A percentile compares a stretch with the other conserved stretches of the same genome.
Conservation (phyloP, 2,329 filamentous ascomycete species). For the Emmonsiellopsis sp. region DNA sequence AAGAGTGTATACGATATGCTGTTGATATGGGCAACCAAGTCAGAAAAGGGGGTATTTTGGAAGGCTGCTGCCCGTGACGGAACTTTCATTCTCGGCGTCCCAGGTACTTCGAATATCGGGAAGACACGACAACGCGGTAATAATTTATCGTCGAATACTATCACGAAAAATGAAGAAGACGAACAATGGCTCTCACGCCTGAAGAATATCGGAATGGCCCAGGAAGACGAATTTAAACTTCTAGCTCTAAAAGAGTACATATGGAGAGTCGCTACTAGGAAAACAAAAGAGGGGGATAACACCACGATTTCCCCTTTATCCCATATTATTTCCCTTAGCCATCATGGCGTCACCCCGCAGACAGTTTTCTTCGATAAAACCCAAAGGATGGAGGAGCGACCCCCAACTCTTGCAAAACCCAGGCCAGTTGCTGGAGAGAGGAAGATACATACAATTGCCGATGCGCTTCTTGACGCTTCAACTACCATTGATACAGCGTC, state of each 20-base stretch:
- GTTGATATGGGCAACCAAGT: conserved; percentile 72
- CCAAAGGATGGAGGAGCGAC: conserved; percentile 39
- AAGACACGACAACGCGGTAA: conserved; percentile 43
- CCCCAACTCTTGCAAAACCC: conserved; percentile 16
- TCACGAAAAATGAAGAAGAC: conserved; percentile 79
- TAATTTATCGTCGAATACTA: conserved; percentile 44
- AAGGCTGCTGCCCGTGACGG: conserved; percentile 61
- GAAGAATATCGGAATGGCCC: conserved; percentile 68
- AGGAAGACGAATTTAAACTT: conserved; percentile 84
- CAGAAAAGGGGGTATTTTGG: conserved; percentile 82
- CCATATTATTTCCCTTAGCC: conserved; percentile 63
- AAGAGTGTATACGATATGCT: conserved; percentile 76
- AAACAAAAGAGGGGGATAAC: conserved; percentile 42
- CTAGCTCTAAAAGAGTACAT: conserved; percentile 82
- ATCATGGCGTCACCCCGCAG: conserved; percentile 68
- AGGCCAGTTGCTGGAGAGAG: conserved; percentile 27
- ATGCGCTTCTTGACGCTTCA: conserved; percentile 84
- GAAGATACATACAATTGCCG: conserved; percentile 67
- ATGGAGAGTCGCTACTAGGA: conserved; percentile 70
- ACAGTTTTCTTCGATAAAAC: conserved; percentile 88
- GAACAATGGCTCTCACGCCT: conserved; percentile 85
- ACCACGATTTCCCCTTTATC: conserved; percentile 43
- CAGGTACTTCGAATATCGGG: conserved; percentile 46
- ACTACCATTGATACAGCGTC: conserved; percentile 67
- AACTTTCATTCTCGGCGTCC: conserved; percentile 57